Percentiles rank a stretch among this genome's conserved stretches.
These are phyloP conservation scores for Eurotiales sp. DNA, from an alignment of 2,329 filamentous ascomycete species.

Conservation along the genomic window DNA sequence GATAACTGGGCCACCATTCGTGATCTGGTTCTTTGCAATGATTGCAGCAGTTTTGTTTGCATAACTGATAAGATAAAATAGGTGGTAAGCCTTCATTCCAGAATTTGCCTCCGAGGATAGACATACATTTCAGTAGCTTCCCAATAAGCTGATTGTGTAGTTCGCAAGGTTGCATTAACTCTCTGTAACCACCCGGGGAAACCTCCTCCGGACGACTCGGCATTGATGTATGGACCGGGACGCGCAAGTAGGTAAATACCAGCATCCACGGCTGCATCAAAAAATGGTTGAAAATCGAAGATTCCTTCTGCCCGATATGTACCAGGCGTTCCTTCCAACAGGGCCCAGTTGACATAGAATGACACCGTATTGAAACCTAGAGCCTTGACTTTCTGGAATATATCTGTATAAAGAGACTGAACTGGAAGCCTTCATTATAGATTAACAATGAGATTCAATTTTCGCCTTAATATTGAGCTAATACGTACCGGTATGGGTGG, in stretches of 20 bases:
- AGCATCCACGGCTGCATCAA: conserved; percentile 67
- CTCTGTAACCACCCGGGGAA: conserved; percentile 77
- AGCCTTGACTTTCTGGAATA: conserved; percentile 80
- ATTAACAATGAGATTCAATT: not conserved
- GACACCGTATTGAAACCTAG: conserved; percentile 76
- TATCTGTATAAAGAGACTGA: conserved; percentile 61
- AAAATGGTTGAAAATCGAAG: conserved; percentile 70
- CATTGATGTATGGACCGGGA: conserved; percentile 74
- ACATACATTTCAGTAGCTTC: conserved; percentile 62
- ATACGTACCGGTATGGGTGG: conserved; percentile 59
- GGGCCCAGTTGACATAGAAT: conserved; percentile 75
- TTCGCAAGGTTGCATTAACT: conserved; percentile 62
- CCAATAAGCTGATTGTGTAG: conserved; percentile 59
- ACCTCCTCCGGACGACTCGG: conserved; percentile 70
- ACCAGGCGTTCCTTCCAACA: conserved; percentile 70
- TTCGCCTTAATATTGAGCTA: too few species aligned
- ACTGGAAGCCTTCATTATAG: conserved; percentile 51
- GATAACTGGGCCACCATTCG: conserved; percentile 76
- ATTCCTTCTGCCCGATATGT: conserved; percentile 67
- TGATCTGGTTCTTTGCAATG: conserved; percentile 74
- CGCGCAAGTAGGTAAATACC: conserved; percentile 74
- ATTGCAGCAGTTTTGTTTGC: conserved; percentile 58
- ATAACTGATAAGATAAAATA: conserved; percentile 44
- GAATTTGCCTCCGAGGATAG: not conserved
- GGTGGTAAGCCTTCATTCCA: too few species aligned